Evolutionary conservation across 23 red algal species (phyloP).

Genomic region (Gracilaria caudata): DNA sequence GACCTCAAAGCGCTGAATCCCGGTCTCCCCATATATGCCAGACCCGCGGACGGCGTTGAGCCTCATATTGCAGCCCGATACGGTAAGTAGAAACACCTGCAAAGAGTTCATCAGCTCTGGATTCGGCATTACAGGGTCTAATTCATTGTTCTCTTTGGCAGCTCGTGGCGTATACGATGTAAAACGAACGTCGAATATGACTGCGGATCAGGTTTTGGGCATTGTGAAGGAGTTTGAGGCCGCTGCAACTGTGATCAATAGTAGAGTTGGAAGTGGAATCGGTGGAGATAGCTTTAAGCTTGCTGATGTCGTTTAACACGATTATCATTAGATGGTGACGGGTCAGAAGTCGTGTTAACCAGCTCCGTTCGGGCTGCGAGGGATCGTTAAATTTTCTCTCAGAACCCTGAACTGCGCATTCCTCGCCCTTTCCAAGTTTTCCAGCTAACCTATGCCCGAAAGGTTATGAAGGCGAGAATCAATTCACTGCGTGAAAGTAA

Average conservation of each 20-base stretch:
- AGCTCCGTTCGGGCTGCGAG: not conserved
- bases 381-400: not conserved
- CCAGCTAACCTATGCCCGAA: not conserved
- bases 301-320: constrained; percentile 49
- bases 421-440: not conserved
- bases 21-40: constrained; percentile 87
- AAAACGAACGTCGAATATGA: constrained; percentile 24
- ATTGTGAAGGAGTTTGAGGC: constrained; percentile 66
- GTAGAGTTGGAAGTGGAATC: constrained; percentile 43
- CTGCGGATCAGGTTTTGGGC: constrained; percentile 31
- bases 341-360: not conserved
- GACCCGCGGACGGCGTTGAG: constrained; percentile 84
- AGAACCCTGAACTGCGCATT: not conserved
- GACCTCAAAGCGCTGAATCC: constrained; percentile 88
- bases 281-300: constrained; percentile 58
- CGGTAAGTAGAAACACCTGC: constrained; percentile 22
- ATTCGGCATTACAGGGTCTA: not conserved
- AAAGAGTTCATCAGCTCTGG: not conserved
- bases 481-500: not conserved
- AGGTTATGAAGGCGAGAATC: not conserved
- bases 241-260: constrained; percentile 39
- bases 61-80: constrained; percentile 84
- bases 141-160: not conserved
- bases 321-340: not conserved
- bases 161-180: constrained; percentile 56